Base-by-base conservation (phyloP, 2,329 filamentous ascomycete species). In the Blastomyces parvus region DNA sequence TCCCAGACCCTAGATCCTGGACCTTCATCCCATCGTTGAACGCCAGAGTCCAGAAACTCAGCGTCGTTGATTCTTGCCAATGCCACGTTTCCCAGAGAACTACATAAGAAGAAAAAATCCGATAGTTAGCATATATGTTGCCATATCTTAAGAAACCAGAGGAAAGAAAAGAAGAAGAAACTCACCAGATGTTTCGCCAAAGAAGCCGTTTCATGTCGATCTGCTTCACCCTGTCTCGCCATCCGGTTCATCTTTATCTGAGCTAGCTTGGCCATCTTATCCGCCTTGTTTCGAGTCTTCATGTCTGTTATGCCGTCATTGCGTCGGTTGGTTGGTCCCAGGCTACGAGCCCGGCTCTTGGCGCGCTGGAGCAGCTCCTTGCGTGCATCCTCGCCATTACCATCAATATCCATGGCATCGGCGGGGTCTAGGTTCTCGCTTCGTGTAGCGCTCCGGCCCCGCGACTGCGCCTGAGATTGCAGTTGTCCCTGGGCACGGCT, bases 171-270 rank as follows among this genome's bases (percentile, higher is more conserved):
- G 62, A 2, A 42, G 25, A 60, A 46, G 17, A 53, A 67, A 84
- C 87, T 77, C 83, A 96, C 88, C 84, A 99, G 82, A 80, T 97
- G 94, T 81, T 96, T 99, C 66, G 87, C 85, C 77, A 96, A 79
- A 61, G 89, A 84, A 46, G 89, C 89, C 63, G 87, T 87, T 66
- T 86, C 86, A 79, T 97, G 93, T 74, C 95, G 86, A 83, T 99
- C 94, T 66, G 88, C 92, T 81, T 99, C 94, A 82, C 94, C 94
- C 83, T 95, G 90, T 77, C 92, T 87, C 55, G 94, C 94, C 88
- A 95, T 94, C 68, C 93, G 86, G 82, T 99, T 99, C 91, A 95
- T 97, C 85, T 91, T 93, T 84, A 93, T 91, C 87, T 99, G 95
- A 71, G 87, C 84, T 74, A 99, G 80, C 84, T 96, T 97, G 74